Evolutionary conservation across 2,329 filamentous ascomycete species (phyloP).

Genomic region (Aaosphaeria arxii): DNA sequence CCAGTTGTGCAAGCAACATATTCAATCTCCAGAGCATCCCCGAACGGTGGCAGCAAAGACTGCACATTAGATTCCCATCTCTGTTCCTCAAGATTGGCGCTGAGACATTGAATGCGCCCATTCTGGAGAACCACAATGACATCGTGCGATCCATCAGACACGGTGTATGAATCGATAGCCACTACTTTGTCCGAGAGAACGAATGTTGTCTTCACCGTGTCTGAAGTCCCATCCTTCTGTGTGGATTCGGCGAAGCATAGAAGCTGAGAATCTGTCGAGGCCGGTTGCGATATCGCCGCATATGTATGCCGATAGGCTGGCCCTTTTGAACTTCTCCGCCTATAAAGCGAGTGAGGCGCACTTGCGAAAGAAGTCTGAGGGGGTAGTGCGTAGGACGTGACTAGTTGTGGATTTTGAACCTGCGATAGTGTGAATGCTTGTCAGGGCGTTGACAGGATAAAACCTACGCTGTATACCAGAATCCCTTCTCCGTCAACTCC

Average conservation of each 20-base stretch:
- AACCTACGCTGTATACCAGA: constrained; percentile 59
- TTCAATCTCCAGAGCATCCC: constrained; percentile 29
- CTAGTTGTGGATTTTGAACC: constrained; percentile 59
- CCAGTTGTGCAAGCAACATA: constrained; percentile 32
- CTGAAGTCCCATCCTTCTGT: constrained; percentile 26
- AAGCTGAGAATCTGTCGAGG: constrained; percentile 48
- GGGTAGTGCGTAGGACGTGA: constrained; percentile 60
- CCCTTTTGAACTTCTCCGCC: constrained; percentile 44
- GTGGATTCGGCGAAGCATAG: constrained; percentile 54
- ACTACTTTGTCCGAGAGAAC: constrained; percentile 23
- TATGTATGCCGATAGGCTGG: constrained; percentile 55
- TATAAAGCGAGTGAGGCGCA: constrained; percentile 57
- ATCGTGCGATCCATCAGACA: constrained; percentile 32
- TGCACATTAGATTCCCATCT: constrained; percentile 30
- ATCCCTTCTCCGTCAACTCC: constrained; percentile 60
- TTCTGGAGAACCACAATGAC: constrained; percentile 59
- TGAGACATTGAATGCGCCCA: constrained; percentile 60
- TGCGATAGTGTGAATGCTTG: constrained; percentile 21
- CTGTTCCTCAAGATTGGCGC: constrained; percentile 48
- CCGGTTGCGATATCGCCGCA: constrained; percentile 47
- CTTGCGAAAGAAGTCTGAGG: constrained; percentile 58
- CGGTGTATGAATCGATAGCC: constrained; percentile 30
- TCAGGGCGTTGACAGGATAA: background rate
- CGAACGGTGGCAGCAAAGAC: constrained; percentile 4
- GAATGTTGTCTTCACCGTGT: constrained; percentile 33